These are phyloP conservation scores for Eutrema heterophyllum DNA, from an alignment of 345 rosid genomes.

Conservation along the genomic window DNA sequence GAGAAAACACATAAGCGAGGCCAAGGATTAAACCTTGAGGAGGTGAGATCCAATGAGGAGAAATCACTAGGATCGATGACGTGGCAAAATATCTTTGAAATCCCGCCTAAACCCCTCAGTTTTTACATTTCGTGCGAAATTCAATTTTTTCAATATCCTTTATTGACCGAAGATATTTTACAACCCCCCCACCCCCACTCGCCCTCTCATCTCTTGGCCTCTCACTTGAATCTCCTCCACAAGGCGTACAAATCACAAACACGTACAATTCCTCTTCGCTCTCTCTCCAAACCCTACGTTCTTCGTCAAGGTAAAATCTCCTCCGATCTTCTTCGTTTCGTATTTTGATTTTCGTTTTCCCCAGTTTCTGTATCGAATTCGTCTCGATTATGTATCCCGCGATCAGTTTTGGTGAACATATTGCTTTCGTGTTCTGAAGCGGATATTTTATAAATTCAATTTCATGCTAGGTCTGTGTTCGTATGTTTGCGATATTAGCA, in stretches of 20 bases:
- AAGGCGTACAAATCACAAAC: slow-evolving; percentile 13
- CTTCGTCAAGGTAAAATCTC: slow-evolving; percentile 15
- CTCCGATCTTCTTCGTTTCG: neutral
- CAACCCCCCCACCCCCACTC: slow-evolving; percentile 14
- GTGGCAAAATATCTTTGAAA: slow-evolving; percentile 51
- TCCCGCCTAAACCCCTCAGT: slow-evolving; percentile 82
- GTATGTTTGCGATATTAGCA: neutral
- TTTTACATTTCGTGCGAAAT: slow-evolving; percentile 63
- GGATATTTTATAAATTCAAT: neutral
- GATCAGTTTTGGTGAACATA: neutral
- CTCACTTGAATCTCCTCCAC: slow-evolving; percentile 19
- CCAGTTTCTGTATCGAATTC: neutral
- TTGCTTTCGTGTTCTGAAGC: neutral
- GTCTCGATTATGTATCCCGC: neutral
- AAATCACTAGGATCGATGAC: slow-evolving; percentile 56
- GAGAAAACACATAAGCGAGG: slow-evolving; percentile 45
- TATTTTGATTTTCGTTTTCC: neutral
- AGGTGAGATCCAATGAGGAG: slow-evolving; percentile 17
- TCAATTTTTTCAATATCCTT: slow-evolving; percentile 42
- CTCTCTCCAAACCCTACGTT: neutral
- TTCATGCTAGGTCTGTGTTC: neutral
- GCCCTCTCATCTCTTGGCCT: slow-evolving; percentile 10
- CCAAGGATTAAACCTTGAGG: slow-evolving; percentile 27
- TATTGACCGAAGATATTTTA: slow-evolving; percentile 27
- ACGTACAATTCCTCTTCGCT: neutral